Base-by-base conservation (phyloP, 805 yeast species). In the Candida coquimbonensis region DNA sequence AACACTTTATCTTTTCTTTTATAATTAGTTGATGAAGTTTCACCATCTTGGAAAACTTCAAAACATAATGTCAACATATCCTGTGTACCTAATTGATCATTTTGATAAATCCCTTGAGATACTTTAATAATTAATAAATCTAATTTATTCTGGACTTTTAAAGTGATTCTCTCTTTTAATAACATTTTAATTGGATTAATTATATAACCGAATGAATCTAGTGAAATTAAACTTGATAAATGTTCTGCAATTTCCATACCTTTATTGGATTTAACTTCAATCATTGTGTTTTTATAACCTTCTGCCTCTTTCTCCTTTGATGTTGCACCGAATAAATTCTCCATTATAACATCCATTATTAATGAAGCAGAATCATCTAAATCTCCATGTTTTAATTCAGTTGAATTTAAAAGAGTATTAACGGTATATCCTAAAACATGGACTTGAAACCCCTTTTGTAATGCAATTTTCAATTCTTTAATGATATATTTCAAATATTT, bases 291-390 rank as follows among this genome's bases (percentile, higher is more conserved):
- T 43, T 77, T 77, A 58, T 93, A 91, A 17, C 89, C 96, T 50
- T 89, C 97, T 6, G 93, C 90, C 52, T 93, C 98, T 61, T 93
- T 91, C 58, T 93, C 98, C 59, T 83, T 84, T 33, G 96, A 95
- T 4, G 96, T 86, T 9, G 83, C 76, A 24, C 99, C 99, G 63
- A 93, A 90, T 5, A 81, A 75, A 58, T 91, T 96, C 58, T 89
- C 96, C 96, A 91, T 91, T 21, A 90, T 72, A 14, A 88, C 70
- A 21, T 78, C 80, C 53, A 83, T 81, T 12, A 90, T 66, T 45
- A 83, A 54, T 2, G 67, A 67, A 5, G 83, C 77, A 11, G 79
- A 72, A 13, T 77, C 81, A 61, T 89, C 93, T 38, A 91, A 66
- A 48, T 87, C 95, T 8, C 96, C 95, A 52, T 77, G 84, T 0